Evolutionary conservation across 2,329 filamentous ascomycete species (phyloP), one percentile per base, ranked within the genome.

Genomic region (Trichoderma breve): DNA sequence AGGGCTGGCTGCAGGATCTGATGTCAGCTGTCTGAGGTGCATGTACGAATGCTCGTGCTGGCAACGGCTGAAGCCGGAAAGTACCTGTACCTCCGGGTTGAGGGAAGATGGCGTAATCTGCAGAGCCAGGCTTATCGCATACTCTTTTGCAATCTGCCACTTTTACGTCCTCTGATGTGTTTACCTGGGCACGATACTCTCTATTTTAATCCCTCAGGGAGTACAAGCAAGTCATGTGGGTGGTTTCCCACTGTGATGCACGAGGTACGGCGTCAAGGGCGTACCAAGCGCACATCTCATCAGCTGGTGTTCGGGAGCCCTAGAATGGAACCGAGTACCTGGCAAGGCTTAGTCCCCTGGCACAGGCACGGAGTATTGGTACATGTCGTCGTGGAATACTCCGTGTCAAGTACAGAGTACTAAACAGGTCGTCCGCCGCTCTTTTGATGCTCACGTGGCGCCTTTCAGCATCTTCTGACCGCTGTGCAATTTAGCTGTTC

Each of bases 11-110:
- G 28, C 28, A 28, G 68, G 60, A 70, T 70, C 58, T 70, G 68
- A 70, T 70, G 68, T 70, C 64, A 71, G 70, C 70, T 60, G 70
- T 28, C 43, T 28, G 63, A 62, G 53, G 43, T 67, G 63, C 70
- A 55, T 67, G 34, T 36, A 21, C 18, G 26, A 34, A 28, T 34
- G 6, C 4, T 18, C 6, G 7, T 43, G 15, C 15, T n/a, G 12
- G 21, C 14, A 28, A 12, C 28, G 55, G 26, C 28, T 1, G 26
- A 58, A 30, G 26, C 15, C 15, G 26, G 55, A 21, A 60, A 14
- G 30, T 32, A 30, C 55, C 24, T 26, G 24, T 57, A n/a, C 53
- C 47, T 53, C n/a, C 47, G 30, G 28, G 57, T 21, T 32, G 28
- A 32, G n/a, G 34, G 58, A 24, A 62, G 58, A 39, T 62, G 57